phyloP scores from a whole-genome alignment of 495 filamentous ascomycete species.

The Neurospora terricola region DNA sequence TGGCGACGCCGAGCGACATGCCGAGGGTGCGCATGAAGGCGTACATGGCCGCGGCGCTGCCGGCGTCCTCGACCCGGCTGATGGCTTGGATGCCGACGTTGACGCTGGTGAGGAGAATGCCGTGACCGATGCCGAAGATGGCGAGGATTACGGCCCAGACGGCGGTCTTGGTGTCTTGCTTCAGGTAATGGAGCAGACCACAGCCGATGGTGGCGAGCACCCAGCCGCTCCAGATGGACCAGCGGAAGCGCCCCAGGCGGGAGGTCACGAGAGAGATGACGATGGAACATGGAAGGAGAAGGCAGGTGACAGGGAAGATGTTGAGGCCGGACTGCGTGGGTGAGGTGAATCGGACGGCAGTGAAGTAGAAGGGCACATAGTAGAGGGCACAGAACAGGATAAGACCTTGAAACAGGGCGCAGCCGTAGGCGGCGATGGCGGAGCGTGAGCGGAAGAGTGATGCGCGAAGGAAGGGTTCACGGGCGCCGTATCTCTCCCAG shows the following conservation, averaged over 20 bases:
- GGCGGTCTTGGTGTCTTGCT: slow-evolving; percentile 32
- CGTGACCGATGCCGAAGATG: slow-evolving; percentile 44
- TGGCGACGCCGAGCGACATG: slow-evolving; percentile 53
- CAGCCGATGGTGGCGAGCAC: slow-evolving; percentile 35
- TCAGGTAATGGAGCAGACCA: slow-evolving; percentile 38
- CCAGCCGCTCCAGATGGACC: slow-evolving; percentile 50
- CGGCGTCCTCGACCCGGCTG: slow-evolving; percentile 36
- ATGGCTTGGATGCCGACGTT: slow-evolving; percentile 46
- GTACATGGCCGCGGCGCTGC: slow-evolving; percentile 48
- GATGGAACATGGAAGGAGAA: slow-evolving; percentile 28
- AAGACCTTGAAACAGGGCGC: slow-evolving; percentile 26
- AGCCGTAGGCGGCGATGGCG: slow-evolving; percentile 26
- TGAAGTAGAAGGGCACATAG: slow-evolving; percentile 55
- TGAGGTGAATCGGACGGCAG: slow-evolving; percentile 44
- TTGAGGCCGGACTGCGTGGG: slow-evolving; percentile 42
- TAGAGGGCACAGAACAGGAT: slow-evolving; percentile 39
- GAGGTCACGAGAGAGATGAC: slow-evolving; percentile 40
- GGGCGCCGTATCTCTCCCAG: slow-evolving; percentile 33
- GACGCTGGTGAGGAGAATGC: slow-evolving; percentile 41
- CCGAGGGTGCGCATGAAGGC: slow-evolving; percentile 51
- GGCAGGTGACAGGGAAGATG: slow-evolving; percentile 19
- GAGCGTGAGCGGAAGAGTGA: slow-evolving; percentile 33
- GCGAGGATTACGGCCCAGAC: slow-evolving; percentile 45
- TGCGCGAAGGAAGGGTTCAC: slow-evolving; percentile 44
- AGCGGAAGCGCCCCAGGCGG: slow-evolving; percentile 41